Percentiles rank a stretch among this genome's conserved stretches.
phyloP scores from a whole-genome alignment of 805 yeast genomes.

The Saccharomycopsis lassenensis region DNA sequence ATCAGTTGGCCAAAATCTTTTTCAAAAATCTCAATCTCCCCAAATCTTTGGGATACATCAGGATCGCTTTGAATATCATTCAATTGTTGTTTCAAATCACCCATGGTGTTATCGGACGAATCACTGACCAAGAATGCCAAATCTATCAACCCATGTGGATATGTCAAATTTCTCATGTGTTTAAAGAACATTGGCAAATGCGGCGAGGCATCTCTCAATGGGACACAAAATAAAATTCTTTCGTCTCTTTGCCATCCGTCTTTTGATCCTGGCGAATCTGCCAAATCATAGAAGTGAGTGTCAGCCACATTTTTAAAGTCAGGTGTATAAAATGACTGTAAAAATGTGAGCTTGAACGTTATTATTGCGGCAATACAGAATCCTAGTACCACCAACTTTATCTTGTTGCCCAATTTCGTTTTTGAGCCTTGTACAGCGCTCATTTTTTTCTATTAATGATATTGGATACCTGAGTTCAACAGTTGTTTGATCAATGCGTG shows the following conservation, averaged over 20 bases:
- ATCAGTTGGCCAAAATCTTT: slow-evolving; percentile 90
- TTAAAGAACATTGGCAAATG: slow-evolving; percentile 85
- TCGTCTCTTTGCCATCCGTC: slow-evolving; percentile 77
- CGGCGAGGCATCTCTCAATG: slow-evolving; percentile 83
- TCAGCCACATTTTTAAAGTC: no score
- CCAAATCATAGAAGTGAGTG: slow-evolving; percentile 75
- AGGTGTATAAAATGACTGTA: no score
- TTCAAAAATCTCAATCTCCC: slow-evolving; percentile 77
- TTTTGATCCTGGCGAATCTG: slow-evolving; percentile 48
- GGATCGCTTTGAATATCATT: slow-evolving; percentile 54
- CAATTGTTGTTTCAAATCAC: slow-evolving; percentile 45
- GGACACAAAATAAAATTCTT: slow-evolving; percentile 76
- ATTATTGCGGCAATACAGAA: no score
- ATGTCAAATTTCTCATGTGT: slow-evolving; percentile 68
- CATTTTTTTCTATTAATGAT: no score
- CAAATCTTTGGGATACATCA: slow-evolving; percentile 55
- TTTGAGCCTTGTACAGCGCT: no score
- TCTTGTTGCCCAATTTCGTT: no score
- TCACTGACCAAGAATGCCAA: slow-evolving; percentile 81
- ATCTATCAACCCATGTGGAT: slow-evolving; percentile 81
- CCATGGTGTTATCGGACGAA: slow-evolving; percentile 81
- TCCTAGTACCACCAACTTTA: no score
- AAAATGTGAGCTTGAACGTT: no score
- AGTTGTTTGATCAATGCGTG: no score
- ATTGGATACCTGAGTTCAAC: no score